A percentile compares a stretch with the other conserved stretches of the same genome.
Conservation (phyloP, 2,329 filamentous ascomycete genomes). For the Aspergillus uvarum region DNA sequence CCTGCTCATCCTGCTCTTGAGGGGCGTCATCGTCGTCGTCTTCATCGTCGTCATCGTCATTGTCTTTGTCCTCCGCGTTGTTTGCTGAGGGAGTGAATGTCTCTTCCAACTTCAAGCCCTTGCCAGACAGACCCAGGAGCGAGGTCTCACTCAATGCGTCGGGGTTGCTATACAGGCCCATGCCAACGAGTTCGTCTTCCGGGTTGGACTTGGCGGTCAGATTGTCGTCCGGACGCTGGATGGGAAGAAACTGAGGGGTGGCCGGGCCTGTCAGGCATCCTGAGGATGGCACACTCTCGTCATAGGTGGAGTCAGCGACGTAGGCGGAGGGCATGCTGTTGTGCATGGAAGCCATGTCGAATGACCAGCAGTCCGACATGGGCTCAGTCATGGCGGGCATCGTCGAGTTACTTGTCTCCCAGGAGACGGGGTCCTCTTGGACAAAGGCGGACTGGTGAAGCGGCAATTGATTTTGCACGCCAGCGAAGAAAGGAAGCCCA, state of each 20-base stretch:
- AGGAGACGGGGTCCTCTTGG: slow-evolving; percentile 29
- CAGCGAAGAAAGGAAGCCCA: slow-evolving; percentile 22
- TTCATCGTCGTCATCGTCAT: slow-evolving; percentile 57
- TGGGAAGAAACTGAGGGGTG: slow-evolving; percentile 41
- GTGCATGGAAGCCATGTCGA: slow-evolving; percentile 36
- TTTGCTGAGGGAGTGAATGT: slow-evolving; percentile 67
- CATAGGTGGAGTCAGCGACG: slow-evolving; percentile 31
- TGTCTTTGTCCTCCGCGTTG: slow-evolving; percentile 56
- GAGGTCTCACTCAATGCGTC: slow-evolving; percentile 59
- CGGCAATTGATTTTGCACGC: slow-evolving; percentile 21
- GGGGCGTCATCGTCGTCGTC: slow-evolving; percentile 44
- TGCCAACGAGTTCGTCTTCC: slow-evolving; percentile 74
- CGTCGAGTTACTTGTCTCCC: slow-evolving; percentile 24
- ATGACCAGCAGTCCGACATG: slow-evolving; percentile 31
- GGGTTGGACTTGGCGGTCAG: slow-evolving; percentile 57
- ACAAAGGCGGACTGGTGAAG: slow-evolving; percentile 26
- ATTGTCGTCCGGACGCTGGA: slow-evolving; percentile 36
- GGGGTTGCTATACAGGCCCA: slow-evolving; percentile 77
- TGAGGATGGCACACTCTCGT: slow-evolving; percentile 36
- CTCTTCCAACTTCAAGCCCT: slow-evolving; percentile 78
- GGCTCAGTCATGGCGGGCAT: slow-evolving; percentile 24
- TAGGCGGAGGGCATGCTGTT: slow-evolving; percentile 33
- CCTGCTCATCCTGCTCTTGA: slow-evolving; percentile 14
- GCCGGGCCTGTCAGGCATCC: slow-evolving; percentile 36
- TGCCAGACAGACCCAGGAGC: slow-evolving; percentile 60